These are phyloP conservation scores for Penicillium crystallinum DNA, from an alignment of 495 filamentous ascomycete species.

Conservation along the genomic window DNA sequence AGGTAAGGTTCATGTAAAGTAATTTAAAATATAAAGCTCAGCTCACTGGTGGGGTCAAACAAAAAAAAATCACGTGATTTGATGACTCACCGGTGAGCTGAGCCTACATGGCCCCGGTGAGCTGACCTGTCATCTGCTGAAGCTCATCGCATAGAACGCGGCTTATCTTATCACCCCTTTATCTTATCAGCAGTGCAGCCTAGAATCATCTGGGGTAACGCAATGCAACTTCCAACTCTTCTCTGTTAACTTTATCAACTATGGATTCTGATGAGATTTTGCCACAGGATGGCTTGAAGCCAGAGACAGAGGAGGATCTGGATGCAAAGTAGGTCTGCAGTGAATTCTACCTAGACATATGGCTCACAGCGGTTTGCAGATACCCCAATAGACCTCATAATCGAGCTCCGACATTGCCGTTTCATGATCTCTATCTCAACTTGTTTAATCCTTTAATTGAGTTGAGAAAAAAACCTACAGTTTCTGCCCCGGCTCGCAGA, in stretches of 20 bases:
- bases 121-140: too few relatives aligned
- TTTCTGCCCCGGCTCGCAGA: conserved; percentile 38
- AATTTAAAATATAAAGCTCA: too few relatives aligned
- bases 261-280: conserved; percentile 48
- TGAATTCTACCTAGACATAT: not conserved
- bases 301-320: conserved; percentile 51
- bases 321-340: conserved; percentile 54
- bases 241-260: conserved; percentile 6
- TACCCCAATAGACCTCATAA: conserved; percentile 86
- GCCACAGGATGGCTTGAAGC: conserved; percentile 1
- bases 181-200: conserved; percentile 33
- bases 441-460: conserved; percentile 87
- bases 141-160: too few relatives aligned
- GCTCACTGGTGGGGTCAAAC: too few relatives aligned
- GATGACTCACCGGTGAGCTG: too few relatives aligned
- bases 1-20: too few relatives aligned
- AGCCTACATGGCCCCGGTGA: too few relatives aligned
- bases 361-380: conserved; percentile 39
- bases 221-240: conserved; percentile 17
- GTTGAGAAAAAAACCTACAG: conserved; percentile 69
- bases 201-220: conserved; percentile 21
- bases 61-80: too few relatives aligned
- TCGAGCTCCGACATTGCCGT: conserved; percentile 70
- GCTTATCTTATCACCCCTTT: conserved; percentile 7
- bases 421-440: conserved; percentile 67